A percentile compares a stretch with the other conserved stretches of the same genome.
Conservation (phyloP, 345 rosid genomes). For the Eucalyptus pauciflora region DNA sequence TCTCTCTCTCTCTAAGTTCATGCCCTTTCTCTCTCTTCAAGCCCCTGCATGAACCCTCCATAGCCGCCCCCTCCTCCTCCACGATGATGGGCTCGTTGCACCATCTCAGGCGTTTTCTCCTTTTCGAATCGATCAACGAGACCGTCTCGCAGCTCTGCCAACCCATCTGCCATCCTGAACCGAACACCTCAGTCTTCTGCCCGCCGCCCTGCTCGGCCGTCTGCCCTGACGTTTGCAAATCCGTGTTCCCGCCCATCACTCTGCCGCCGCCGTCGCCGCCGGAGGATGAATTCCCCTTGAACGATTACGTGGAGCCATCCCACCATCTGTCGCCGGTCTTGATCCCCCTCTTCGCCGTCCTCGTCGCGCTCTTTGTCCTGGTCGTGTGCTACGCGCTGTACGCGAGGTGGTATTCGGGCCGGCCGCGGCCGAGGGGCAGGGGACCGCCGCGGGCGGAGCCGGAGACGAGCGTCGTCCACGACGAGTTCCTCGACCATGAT, state of each 20-base stretch:
- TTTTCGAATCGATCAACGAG: fast-evolving
- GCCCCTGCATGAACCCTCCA: background rate
- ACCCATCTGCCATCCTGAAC: background rate
- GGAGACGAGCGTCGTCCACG: background rate
- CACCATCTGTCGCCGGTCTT: background rate
- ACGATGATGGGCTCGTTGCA: background rate
- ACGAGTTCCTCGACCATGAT: constrained; percentile 23
- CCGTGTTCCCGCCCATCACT: background rate
- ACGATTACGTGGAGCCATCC: fast-evolving
- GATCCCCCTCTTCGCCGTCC: constrained; percentile 7
- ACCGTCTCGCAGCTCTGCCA: background rate
- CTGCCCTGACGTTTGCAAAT: constrained; percentile 16
- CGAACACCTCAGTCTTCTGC: background rate
- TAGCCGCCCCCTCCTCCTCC: background rate
- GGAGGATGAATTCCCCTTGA: too few species aligned
- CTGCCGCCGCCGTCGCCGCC: background rate
- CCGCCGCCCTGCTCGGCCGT: background rate
- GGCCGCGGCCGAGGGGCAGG: background rate
- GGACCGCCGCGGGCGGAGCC: background rate
- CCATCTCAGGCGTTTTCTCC: background rate
- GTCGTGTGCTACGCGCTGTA: constrained; percentile 10
- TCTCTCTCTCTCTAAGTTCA: background rate
- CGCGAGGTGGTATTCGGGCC: background rate
- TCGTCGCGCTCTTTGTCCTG: constrained; percentile 15
- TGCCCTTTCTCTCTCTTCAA: background rate